Conservation (phyloP, 1,284 basidiomycete species). For the Apiotrichum veenhuisii region DNA sequence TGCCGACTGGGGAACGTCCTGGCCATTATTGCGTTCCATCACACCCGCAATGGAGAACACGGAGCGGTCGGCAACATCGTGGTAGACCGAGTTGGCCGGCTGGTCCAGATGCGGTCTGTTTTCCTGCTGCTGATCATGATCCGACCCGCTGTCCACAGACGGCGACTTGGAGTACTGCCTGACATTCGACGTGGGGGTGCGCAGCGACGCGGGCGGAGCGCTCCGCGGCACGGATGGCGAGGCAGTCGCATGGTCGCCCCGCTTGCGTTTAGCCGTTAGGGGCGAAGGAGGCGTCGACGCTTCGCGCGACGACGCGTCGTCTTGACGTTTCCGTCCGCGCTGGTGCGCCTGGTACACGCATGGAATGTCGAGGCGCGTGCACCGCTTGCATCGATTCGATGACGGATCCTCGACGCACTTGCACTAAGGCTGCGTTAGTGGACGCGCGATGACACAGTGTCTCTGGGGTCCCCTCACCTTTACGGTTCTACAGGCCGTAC, state of each 20-base stretch:
- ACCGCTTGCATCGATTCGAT: slow-evolving; percentile 17
- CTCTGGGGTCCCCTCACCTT: slow-evolving; percentile 8
- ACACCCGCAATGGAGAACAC: slow-evolving; percentile 23
- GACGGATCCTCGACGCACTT: slow-evolving; percentile 18
- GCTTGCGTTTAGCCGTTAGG: neutral
- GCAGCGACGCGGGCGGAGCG: neutral
- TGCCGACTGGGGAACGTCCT: neutral
- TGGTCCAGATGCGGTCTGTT: slow-evolving; percentile 2
- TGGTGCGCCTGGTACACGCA: slow-evolving; percentile 23
- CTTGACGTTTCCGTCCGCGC: slow-evolving; percentile 18
- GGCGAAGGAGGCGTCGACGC: neutral
- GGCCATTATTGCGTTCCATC: slow-evolving; percentile 13
- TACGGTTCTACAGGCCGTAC: slow-evolving; percentile 15
- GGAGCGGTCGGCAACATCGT: slow-evolving; percentile 20
- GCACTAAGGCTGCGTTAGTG: slow-evolving; percentile 11
- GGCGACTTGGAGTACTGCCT: neutral
- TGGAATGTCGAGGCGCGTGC: slow-evolving; percentile 16
- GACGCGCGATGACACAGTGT: too few species aligned
- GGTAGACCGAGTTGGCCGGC: slow-evolving; percentile 22
- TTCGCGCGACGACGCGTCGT: neutral
- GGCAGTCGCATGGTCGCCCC: neutral
- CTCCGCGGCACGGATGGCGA: neutral
- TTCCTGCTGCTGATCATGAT: neutral
- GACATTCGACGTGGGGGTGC: neutral
- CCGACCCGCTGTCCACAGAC: slow-evolving; percentile 1